These are phyloP conservation scores for Skeletonema costatum DNA, from an alignment of 108 stramenopile species.

Conservation along the genomic window DNA sequence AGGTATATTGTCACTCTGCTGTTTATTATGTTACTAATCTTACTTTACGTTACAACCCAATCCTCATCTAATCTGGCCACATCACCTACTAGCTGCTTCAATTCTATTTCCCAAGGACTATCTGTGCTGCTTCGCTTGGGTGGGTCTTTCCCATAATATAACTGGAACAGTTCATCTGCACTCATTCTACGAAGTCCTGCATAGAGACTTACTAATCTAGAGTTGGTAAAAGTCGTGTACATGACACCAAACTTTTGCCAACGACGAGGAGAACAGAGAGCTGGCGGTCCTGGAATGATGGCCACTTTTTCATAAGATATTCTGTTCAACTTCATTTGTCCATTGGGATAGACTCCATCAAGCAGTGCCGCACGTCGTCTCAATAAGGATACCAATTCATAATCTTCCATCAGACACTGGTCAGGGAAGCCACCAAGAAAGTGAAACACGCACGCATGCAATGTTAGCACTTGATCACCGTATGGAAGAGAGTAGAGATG, in stretches of 20 bases:
- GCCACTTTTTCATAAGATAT: slow-evolving; percentile 32
- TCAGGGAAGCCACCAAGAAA: slow-evolving; percentile 86
- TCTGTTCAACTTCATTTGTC: background rate
- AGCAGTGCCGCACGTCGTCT: slow-evolving; percentile 58
- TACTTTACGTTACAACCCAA: background rate
- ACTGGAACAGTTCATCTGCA: slow-evolving; percentile 50
- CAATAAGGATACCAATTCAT: slow-evolving; percentile 73
- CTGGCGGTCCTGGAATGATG: slow-evolving; percentile 55
- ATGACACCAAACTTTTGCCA: slow-evolving; percentile 85
- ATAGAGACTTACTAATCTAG: slow-evolving; percentile 54
- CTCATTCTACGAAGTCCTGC: slow-evolving; percentile 9
- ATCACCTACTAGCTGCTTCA: background rate
- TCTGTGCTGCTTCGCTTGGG: slow-evolving; percentile 3
- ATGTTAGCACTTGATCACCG: slow-evolving; percentile 83
- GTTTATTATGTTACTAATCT: too few species aligned
- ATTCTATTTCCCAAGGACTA: slow-evolving; percentile 26
- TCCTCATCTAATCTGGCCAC: background rate
- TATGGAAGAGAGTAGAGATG: slow-evolving; percentile 76
- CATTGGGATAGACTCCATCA: background rate
- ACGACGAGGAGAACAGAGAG: slow-evolving; percentile 75
- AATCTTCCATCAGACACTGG: slow-evolving; percentile 91
- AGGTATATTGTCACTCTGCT: too few species aligned
- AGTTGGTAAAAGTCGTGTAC: slow-evolving; percentile 60
- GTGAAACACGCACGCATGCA: slow-evolving; percentile 68
- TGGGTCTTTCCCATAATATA: slow-evolving; percentile 45